Evolutionary conservation across 2,329 filamentous ascomycete species (phyloP).

Genomic region (Ophiostoma tasmaniense): DNA sequence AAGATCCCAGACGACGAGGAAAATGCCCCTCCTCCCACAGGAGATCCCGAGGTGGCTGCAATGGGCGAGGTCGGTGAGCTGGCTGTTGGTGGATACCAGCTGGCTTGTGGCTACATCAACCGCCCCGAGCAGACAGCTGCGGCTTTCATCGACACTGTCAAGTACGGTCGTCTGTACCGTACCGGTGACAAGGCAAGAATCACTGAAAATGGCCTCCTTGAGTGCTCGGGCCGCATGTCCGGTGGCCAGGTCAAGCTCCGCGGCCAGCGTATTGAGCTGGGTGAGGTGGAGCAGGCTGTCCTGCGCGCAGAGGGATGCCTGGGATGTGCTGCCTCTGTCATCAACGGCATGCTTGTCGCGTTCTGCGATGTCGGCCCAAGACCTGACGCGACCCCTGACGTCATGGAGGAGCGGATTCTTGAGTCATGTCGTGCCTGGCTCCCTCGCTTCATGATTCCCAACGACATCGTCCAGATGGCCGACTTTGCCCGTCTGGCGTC

Average conservation of each 20-base stretch:
- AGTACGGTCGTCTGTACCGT: conserved; percentile 64
- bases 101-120: conserved; percentile 76
- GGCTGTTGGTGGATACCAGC: conserved; percentile 68
- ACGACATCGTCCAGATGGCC: conserved; percentile 55
- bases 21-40: not conserved
- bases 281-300: conserved; percentile 65
- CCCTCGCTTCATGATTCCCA: conserved; percentile 74
- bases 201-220: conserved; percentile 58
- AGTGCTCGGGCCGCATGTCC: conserved; percentile 72
- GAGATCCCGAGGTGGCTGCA: conserved; percentile 40
- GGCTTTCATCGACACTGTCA: conserved; percentile 57
- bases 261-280: conserved; percentile 74
- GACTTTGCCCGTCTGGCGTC: conserved; percentile 69
- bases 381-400: conserved; percentile 20
- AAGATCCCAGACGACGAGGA: conserved; percentile 32
- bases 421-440: conserved; percentile 64
- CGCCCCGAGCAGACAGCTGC: conserved; percentile 63
- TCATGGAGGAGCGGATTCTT: conserved; percentile 39
- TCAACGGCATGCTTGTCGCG: conserved; percentile 60
- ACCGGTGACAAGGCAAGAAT: conserved; percentile 78
- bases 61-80: conserved; percentile 68
- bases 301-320: conserved; percentile 54
- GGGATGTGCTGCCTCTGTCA: conserved; percentile 57
- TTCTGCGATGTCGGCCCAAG: conserved; percentile 50
- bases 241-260: conserved; percentile 79